Evolutionary conservation across 108 stramenopile species (phyloP), one percentile per base, ranked within the genome.

Genomic region (Chaetoceros tenuissimus): DNA sequence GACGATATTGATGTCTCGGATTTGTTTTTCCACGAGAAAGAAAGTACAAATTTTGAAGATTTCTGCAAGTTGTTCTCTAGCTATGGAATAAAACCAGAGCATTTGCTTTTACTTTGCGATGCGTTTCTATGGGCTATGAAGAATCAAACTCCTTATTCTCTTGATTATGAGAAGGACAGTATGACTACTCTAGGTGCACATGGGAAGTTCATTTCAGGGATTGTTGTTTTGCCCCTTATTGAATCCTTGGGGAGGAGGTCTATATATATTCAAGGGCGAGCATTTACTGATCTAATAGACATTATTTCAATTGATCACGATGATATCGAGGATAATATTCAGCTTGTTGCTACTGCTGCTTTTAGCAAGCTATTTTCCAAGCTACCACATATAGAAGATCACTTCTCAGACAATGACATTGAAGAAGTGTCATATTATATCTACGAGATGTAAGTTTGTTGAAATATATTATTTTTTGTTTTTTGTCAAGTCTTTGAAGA

Each of bases 71-170:
- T 49, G 2, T 59, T 59, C 1, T 45, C 46, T 48, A 25, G 46
- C 17, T 48, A 2, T 29, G 59, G 59, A 18, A 24, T 59, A 1
- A 19, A 3, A 2, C 59, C 59, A 1, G 2, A 3, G 2, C 3
- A 59, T 28, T 59, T 45, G 59, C 22, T 59, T 24, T 28, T 5
- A 1, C 16, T 59, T 3, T 59, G 59, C 31, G 59, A 59, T 1
- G 59, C 59, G 1, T 59, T 59, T 25, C 16, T 59, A 25, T 59
- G 59, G 59, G n/a, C 47, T 1, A 59, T 59, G 49, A 3, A 51
- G 13, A 48, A 45, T 3, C 59, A 59, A 7, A 3, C 2, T 1
- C 59, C 59, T 17, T 59, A 59, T 16, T 17, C 5, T 1, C 17
- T 8, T 2, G 59, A 59, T 2, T 3, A 28, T 26, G 59, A 59